Percentiles rank a stretch among this genome's conserved stretches.
Evolutionary conservation across 164 flowering plant genomes (phyloP).

Genomic region (Sextonia rubra): DNA sequence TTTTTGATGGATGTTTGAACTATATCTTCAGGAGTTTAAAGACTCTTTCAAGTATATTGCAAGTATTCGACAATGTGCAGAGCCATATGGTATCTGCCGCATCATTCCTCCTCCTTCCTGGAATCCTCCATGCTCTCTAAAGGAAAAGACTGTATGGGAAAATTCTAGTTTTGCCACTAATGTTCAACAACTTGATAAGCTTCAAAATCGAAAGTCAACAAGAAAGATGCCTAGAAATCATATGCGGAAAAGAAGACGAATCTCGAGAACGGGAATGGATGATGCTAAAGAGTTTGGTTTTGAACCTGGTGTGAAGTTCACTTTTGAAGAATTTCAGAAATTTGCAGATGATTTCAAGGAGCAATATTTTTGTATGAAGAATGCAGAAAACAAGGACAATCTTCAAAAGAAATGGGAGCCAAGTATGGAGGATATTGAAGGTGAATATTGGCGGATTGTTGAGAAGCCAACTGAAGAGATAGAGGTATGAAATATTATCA

Average conservation of each 20-base stretch:
- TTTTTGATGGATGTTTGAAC: slow-evolving; percentile 10
- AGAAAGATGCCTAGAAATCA: slow-evolving; percentile 29
- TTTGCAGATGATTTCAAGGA: slow-evolving; percentile 81
- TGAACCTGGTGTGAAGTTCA: slow-evolving; percentile 86
- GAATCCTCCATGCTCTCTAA: slow-evolving; percentile 81
- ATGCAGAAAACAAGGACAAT: slow-evolving; percentile 18
- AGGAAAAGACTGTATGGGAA: slow-evolving; percentile 57
- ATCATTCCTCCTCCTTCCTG: slow-evolving; percentile 88
- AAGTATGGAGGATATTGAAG: slow-evolving; percentile 60
- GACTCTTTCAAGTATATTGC: slow-evolving; percentile 75
- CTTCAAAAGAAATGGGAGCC: slow-evolving; percentile 46
- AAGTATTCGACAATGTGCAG: slow-evolving; percentile 60
- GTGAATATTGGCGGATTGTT: slow-evolving; percentile 74
- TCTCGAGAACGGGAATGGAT: slow-evolving; percentile 40
- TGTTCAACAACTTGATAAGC: slow-evolving; percentile 69
- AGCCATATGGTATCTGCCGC: slow-evolving; percentile 80
- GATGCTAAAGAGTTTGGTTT: slow-evolving; percentile 53
- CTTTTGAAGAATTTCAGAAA: slow-evolving; percentile 65
- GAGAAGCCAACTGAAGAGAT: slow-evolving; percentile 73
- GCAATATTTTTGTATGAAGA: slow-evolving; percentile 54
- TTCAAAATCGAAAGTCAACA: slow-evolving; percentile 61
- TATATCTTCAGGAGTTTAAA: slow-evolving; percentile 61
- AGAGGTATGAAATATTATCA: slow-evolving; percentile 45
- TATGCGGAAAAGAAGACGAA: slow-evolving; percentile 39
- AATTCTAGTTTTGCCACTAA: slow-evolving; percentile 61